Percentiles rank a stretch among this genome's conserved stretches.
Evolutionary conservation across 352 stramenopile species (phyloP).

Genomic region (Globisporangium heterothallicum): DNA sequence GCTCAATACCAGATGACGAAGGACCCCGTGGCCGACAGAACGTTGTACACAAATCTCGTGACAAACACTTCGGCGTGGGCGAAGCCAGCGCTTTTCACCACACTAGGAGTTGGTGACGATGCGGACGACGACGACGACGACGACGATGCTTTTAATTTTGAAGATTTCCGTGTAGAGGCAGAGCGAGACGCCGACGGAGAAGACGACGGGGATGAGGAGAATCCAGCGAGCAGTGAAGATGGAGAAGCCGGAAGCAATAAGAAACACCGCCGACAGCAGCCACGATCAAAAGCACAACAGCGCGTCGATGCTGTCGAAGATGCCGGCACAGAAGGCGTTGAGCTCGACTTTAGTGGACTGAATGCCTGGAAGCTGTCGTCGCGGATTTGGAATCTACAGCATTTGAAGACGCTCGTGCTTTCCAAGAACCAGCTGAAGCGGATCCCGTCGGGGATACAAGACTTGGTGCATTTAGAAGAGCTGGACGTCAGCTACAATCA

Average conservation of each 20-base stretch:
- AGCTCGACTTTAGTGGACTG: conserved; percentile 47
- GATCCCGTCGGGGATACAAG: conserved; percentile 68
- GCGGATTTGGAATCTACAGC: conserved; percentile 66
- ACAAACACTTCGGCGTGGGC: conserved; percentile 33
- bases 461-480: conserved; percentile 45
- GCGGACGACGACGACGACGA: conserved; percentile 16
- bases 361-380: conserved; percentile 50
- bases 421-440: conserved; percentile 45
- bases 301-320: conserved; percentile 55
- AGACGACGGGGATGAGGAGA: conserved; percentile 17
- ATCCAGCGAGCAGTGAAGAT: conserved; percentile 1
- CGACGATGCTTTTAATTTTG: conserved; percentile 9
- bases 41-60: conserved; percentile 40
- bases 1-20: conserved; percentile 29
- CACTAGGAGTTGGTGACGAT: conserved; percentile 22
- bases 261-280: conserved; percentile 21
- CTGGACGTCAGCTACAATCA: conserved; percentile 59
- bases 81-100: conserved; percentile 30
- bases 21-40: conserved; percentile 29
- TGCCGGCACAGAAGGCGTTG: conserved; percentile 9
- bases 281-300: conserved; percentile 52
- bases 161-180: conserved; percentile 9
- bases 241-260: neutral
- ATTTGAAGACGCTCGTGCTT: conserved; percentile 35
- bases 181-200: conserved; percentile 18